Conservation (phyloP, 768 basidiomycete genomes). For the Pleurotus giganteus region DNA sequence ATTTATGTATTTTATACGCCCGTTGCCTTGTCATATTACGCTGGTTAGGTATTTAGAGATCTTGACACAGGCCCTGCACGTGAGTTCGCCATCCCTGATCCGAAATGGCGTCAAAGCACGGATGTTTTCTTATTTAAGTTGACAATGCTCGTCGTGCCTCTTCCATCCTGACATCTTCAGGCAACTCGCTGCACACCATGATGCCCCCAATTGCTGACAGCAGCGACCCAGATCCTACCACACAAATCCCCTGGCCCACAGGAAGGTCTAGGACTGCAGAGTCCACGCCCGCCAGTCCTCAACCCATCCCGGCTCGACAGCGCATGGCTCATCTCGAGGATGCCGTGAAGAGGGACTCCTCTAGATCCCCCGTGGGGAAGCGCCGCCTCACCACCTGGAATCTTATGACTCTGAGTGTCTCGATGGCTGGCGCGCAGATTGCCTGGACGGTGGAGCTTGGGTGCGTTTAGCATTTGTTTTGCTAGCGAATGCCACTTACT, state of each 20-base stretch:
- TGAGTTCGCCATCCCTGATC: conserved; percentile 1
- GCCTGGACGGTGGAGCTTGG: conserved; percentile 96
- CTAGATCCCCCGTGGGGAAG: conserved; percentile 26
- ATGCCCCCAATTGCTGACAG: conserved; percentile 57
- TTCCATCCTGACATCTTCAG: conserved; percentile 11
- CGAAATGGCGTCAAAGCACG: background rate
- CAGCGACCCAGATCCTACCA: conserved; percentile 69
- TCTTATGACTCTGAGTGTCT: conserved; percentile 79
- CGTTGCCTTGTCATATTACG: background rate
- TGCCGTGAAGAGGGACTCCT: conserved; percentile 15
- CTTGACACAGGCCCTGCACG: background rate
- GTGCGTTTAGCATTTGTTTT: conserved; percentile 40
- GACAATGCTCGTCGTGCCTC: conserved; percentile 21
- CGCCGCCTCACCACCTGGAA: conserved; percentile 58
- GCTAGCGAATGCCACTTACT: conserved; percentile 8
- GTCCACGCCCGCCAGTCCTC: conserved; percentile 12
- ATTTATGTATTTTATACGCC: conserved; percentile 11
- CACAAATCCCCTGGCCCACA: conserved; percentile 77
- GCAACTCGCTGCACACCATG: conserved; percentile 38
- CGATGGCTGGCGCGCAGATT: conserved; percentile 93
- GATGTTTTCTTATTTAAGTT: conserved; percentile 1
- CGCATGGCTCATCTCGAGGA: background rate
- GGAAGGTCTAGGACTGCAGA: conserved; percentile 13
- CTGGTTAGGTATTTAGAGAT: background rate
- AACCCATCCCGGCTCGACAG: conserved; percentile 13